Base-by-base conservation (phyloP, 2,329 filamentous ascomycete species). In the Emydomyces testavorans region DNA sequence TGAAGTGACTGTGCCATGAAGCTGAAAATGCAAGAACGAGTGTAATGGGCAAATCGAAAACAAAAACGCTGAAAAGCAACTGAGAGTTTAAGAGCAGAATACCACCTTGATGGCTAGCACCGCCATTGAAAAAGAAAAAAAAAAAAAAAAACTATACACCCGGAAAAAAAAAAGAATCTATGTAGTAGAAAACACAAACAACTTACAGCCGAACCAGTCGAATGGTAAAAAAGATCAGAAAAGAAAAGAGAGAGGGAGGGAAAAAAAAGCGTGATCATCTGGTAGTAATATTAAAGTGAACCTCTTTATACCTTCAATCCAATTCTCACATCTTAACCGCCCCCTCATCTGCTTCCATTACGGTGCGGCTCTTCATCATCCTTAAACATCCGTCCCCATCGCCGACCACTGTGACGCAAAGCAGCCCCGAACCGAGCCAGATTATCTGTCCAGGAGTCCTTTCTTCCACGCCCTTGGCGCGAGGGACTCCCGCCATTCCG, bases 391-490 rank as follows among this genome's bases (percentile, higher is more conserved):
- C 29, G 18, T 15, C 46, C 29, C 36, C 24, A 50, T 48, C 48
- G 32, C 20, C 48, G 43, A 11, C 50, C 40, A 39, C 45, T 35
- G 8, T 36, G 36, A 4, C 48, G 43, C 26, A 52, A 36, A 37
- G 31, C 45, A 2, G 44, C 49, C 4, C 51, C 46, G 18, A 49
- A 50, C 11, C 46, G 39, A 11, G 37, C 10, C 1, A 53, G 15
- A 21, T 50, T 48, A 4, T 45, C 51, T 10, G 46, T 47, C 51
- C 51, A 53, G 6, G 49, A 51, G 37, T 51, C 51, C 23, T 50
- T 51, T 32, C 50, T 36, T 8, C 42, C 47, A 24, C 42, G 49
- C 20, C 34, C 29, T 21, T 32, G 46, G 10, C 18, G 51, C 6
- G 35, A 32, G 5, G 46, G 34, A 26, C 34, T 28, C 21, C 10